A percentile compares a stretch with the other conserved stretches of the same genome.
Evolutionary conservation across 2,329 filamentous ascomycete species (phyloP).

Genomic region (Fusarium tricinctum): DNA sequence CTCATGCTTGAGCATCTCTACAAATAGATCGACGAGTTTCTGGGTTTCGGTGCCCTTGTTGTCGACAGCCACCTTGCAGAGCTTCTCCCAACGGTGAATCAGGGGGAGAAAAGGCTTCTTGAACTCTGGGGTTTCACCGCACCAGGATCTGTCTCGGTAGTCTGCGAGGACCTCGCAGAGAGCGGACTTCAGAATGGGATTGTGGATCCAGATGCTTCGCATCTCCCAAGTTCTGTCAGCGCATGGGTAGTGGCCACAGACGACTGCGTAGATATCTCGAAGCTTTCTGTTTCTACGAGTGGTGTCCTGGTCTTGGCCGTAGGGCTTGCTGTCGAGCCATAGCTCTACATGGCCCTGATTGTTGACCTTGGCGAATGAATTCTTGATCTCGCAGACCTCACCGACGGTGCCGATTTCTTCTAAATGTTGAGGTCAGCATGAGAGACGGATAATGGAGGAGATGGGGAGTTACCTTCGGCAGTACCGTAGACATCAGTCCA

Average conservation of each 20-base stretch:
- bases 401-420: not conserved
- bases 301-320: not conserved
- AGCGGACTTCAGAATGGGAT: not conserved
- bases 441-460: not conserved
- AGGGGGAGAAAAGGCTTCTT: conserved; percentile 2
- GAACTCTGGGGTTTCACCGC: not conserved
- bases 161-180: not conserved
- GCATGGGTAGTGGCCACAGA: not conserved
- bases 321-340: conserved; percentile 1
- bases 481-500: not conserved
- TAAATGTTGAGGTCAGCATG: conserved; percentile 1
- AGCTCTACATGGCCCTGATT: fast-evolving
- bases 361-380: not conserved
- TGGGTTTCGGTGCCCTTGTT: not conserved
- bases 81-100: conserved; percentile 2
- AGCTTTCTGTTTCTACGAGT: not conserved
- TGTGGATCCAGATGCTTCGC: conserved; percentile 17
- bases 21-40: not conserved
- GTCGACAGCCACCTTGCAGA: not conserved
- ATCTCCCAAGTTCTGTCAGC: not conserved
- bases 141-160: not conserved
- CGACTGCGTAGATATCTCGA: not conserved
- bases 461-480: not conserved
- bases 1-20: not conserved
- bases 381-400: not conserved